Conservation (phyloP, 2,329 filamentous ascomycete species). For the Zasmidium angulare region DNA sequence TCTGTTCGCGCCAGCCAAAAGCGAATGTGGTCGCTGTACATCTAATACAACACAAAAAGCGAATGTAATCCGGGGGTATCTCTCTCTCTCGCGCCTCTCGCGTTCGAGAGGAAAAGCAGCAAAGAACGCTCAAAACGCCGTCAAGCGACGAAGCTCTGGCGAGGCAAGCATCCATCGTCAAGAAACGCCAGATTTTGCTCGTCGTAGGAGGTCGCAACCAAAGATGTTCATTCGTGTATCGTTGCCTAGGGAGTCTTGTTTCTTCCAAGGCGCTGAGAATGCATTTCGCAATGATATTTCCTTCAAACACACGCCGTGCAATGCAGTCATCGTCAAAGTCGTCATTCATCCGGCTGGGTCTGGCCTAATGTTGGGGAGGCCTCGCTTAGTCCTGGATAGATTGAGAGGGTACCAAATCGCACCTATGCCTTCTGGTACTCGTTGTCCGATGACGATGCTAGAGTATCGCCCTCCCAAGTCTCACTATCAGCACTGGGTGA, state of each 20-base stretch:
- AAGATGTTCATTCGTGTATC: not conserved
- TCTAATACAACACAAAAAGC: conserved; percentile 8
- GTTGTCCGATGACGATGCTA: conserved; percentile 38
- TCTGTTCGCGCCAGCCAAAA: conserved; percentile 11
- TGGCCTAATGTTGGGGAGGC: not conserved
- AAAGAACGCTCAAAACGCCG: too few relatives aligned
- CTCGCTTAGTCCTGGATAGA: not conserved
- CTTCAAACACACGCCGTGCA: conserved; percentile 18
- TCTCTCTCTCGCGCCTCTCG: not conserved
- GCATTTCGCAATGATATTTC: conserved; percentile 6
- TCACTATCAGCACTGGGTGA: conserved; percentile 58
- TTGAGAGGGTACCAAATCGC: not conserved
- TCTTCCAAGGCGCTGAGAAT: conserved; percentile 24
- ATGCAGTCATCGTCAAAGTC: conserved; percentile 24
- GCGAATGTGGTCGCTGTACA: conserved; percentile 24
- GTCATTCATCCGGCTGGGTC: conserved; percentile 10
- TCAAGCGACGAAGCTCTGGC: not conserved
- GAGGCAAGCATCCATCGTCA: conserved; percentile 17
- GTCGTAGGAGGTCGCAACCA: conserved; percentile 9
- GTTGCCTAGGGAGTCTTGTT: conserved; percentile 10
- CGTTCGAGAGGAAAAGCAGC: not conserved
- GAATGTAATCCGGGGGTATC: not conserved
- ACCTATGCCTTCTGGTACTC: conserved; percentile 29
- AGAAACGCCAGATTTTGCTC: not conserved
- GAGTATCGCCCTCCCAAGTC: conserved; percentile 58